Evolutionary conservation across 176 grass and related monocot genomes (phyloP), one percentile per base, ranked within the genome.

Genomic region (Bothriochloa decipiens): DNA sequence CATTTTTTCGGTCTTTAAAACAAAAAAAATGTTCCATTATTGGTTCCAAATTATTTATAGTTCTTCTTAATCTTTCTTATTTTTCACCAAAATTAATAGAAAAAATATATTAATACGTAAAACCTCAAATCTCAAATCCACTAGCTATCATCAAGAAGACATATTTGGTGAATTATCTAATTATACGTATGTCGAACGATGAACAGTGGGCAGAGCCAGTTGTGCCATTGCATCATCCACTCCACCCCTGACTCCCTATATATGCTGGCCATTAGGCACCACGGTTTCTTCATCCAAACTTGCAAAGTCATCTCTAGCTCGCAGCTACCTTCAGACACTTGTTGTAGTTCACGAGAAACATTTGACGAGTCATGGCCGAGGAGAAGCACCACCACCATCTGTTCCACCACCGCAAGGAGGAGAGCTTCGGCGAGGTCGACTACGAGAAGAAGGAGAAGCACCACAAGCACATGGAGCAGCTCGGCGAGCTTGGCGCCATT

Each of bases 341-440:
- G 29, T 32, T 32, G 29, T 32, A 32, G 11, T 42, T 23, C 26
- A 17, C 12, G 3, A 33, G 75, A 63, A 16, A 11, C 20, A 40
- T 41, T 80, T 37, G 68, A 33, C 77, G 6, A 66, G 7, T 2
- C 64, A 91, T 91, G 89, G 78, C 85, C 8, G 91, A 88, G 88
- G 82, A 87, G 84, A 94, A 94, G 87, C 70, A 94, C 32, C 92
- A 89, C 78, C 91, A 94, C 83, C 84, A 94, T 81, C 84, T 89
- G 77, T 72, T 91, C 62, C 88, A 89, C 87, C 86, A 74, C 72
- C 87, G 70, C 71, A 76, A 91, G 47, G 52, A 87, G 58, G 79
- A 88, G 29, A 61, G 17, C 43, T 64, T 78, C 55, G 65, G 63
- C 4, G 82, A 81, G 42, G 83, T 92, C 8, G 79, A 89, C 47